Base-by-base conservation (phyloP, 257 asterid genomes). In the Ajuga chamaepitys region DNA sequence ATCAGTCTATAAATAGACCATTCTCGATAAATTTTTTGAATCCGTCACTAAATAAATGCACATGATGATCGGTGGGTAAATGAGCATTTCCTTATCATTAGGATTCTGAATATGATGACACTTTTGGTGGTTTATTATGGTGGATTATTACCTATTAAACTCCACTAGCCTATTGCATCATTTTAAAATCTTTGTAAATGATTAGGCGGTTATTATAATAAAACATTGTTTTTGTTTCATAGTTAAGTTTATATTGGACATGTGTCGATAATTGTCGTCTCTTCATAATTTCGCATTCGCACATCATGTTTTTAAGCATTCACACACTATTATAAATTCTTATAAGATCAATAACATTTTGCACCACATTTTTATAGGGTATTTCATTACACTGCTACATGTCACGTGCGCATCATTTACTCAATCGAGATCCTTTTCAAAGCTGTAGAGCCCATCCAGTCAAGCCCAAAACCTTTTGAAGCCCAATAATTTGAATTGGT, bases 131-230 rank as follows among this genome's bases (percentile, higher is more conserved):
- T 25, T 72, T 11, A 35, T 7, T 35, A 55, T 72, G 66, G 62
- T 72, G 79, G 66, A 53, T 62, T 34, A 53, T 68, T 59, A 53
- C 62, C 64, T 42, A 70, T 21, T 45, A 34, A 10, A 40, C 42
- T 48, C 82, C 82, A 76, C 80, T 66, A 61, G 24, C 54, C 44
- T 26, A 55, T 70, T 75, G 64, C 76, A 54, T 70, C 75, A 62
- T 38, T 71, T 42, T 30, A 56, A 56, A 28, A 40, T 63, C 37
- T 41, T 20, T 37, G 64, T 53, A 45, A 58, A 73, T 68, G 69
- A 77, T 58, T 73, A 37, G 38, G 35, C 28, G 37, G 48, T 54
- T 52, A 50, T 38, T 52, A 60, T 54, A 30, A 1, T 30, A 50
- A 11, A 10, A 10, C 47, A 66, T 22, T 44, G 1, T 45, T 54